A percentile compares a stretch with the other conserved stretches of the same genome.
Conservation (phyloP, 352 stramenopile species). For the Phytophthora quininea region DNA sequence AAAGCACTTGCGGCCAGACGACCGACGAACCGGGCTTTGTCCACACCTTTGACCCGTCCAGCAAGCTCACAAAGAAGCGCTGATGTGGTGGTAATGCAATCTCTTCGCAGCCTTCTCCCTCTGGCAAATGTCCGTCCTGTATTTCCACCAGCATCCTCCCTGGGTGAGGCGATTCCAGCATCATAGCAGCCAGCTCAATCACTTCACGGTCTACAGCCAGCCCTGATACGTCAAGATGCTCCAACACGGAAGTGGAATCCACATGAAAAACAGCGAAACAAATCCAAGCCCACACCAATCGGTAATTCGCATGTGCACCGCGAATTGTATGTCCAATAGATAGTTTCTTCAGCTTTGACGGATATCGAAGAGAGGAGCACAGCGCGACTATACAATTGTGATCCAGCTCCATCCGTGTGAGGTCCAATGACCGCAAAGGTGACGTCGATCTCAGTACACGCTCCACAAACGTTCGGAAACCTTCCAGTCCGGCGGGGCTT, state of each 20-base stretch:
- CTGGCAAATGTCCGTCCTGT: conserved; percentile 19
- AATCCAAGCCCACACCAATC: conserved; percentile 47
- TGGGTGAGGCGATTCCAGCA: conserved; percentile 29
- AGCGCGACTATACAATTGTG: conserved; percentile 22
- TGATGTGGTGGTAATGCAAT: conserved; percentile 20
- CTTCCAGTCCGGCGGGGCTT: conserved; percentile 13
- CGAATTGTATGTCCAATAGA: conserved; percentile 32
- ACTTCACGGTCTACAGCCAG: conserved; percentile 11
- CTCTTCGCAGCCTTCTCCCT: conserved; percentile 33
- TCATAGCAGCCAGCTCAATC: conserved; percentile 10
- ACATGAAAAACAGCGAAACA: conserved; percentile 49
- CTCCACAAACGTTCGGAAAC: conserved; percentile 23
- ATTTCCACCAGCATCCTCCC: conserved; percentile 24
- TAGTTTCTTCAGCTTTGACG: conserved; percentile 24
- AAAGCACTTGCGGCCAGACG: conserved; percentile 21
- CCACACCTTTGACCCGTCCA: conserved; percentile 28
- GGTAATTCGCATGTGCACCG: conserved; percentile 20
- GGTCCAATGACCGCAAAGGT: conserved; percentile 31
- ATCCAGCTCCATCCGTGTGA: conserved; percentile 25
- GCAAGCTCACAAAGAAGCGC: conserved; percentile 27
- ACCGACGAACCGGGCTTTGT: conserved; percentile 10
- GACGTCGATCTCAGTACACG: conserved; percentile 23
- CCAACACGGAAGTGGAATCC: conserved; percentile 33
- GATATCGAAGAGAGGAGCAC: conserved; percentile 38
- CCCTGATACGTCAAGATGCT: conserved; percentile 32